Percentiles rank a stretch among this genome's conserved stretches.
Conservation (phyloP, 441 rosid species). For the Gossypium aridum region DNA sequence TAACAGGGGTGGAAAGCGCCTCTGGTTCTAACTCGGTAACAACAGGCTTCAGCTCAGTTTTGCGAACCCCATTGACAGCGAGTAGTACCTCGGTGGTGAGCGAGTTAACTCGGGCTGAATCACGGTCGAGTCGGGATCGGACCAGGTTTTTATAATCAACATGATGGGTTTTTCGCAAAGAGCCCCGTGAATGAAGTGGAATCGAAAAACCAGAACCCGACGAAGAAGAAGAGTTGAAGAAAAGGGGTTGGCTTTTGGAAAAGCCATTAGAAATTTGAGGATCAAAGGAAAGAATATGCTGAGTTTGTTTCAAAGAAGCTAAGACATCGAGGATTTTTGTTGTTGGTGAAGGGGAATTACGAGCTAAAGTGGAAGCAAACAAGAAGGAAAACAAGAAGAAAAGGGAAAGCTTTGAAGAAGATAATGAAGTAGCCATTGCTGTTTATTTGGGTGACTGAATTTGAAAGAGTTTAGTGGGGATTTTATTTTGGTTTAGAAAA, state of each 20-base stretch:
- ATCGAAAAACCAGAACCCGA: slow-evolving; percentile 26
- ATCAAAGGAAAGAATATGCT: slow-evolving; percentile 41
- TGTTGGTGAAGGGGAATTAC: slow-evolving; percentile 27
- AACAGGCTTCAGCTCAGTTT: slow-evolving; percentile 43
- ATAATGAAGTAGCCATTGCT: neutral
- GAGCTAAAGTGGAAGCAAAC: slow-evolving; percentile 17
- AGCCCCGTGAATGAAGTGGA: slow-evolving; percentile 53
- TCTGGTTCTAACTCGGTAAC: slow-evolving; percentile 29
- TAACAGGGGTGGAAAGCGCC: slow-evolving; percentile 47
- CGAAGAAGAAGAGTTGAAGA: slow-evolving; percentile 24
- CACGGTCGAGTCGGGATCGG: slow-evolving; percentile 64
- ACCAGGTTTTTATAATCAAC: slow-evolving; percentile 43
- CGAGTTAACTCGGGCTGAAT: slow-evolving; percentile 51
- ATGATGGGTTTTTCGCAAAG: slow-evolving; percentile 34
- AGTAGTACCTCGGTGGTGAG: slow-evolving; percentile 35
- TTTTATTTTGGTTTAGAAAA: neutral
- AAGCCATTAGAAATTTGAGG: slow-evolving; percentile 17
- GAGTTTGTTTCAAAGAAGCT: slow-evolving; percentile 46
- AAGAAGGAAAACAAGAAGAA: slow-evolving; percentile 22
- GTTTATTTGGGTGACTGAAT: neutral
- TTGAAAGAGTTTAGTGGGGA: neutral
- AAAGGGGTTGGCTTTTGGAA: slow-evolving; percentile 2
- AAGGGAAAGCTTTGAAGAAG: slow-evolving; percentile 1
- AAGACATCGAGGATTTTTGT: slow-evolving; percentile 39
- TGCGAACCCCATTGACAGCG: slow-evolving; percentile 34